These are phyloP conservation scores for Saccharomycopsis synnaedendra DNA, from an alignment of 805 yeast species.

Conservation along the genomic window DNA sequence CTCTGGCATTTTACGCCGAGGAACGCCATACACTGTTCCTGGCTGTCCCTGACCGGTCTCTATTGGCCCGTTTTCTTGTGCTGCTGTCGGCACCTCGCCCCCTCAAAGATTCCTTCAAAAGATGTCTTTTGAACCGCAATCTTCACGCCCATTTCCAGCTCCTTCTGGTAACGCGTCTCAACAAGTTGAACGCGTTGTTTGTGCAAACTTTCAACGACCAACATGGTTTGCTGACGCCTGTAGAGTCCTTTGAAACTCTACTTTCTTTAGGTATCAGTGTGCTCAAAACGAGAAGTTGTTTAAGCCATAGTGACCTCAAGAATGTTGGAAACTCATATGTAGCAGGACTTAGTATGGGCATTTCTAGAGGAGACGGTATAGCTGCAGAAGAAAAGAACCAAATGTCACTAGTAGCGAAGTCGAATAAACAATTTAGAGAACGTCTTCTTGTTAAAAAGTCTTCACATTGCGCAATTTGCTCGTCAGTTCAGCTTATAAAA, in stretches of 20 bases:
- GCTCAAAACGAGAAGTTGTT: conserved; percentile 13
- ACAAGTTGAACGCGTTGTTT: conserved; percentile 12
- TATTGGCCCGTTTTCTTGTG: conserved; percentile 9
- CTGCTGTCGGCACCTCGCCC: conserved; percentile 4
- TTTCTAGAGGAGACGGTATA: no score
- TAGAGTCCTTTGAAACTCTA: conserved; percentile 6
- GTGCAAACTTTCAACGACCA: conserved; percentile 4
- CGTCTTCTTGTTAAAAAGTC: conserved; percentile 10
- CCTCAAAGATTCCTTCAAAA: conserved; percentile 2
- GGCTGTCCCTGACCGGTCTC: not conserved
- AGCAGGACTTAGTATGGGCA: no score
- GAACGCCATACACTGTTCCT: conserved; percentile 5
- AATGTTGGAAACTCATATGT: not conserved
- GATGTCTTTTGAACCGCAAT: conserved; percentile 7
- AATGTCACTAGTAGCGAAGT: not conserved
- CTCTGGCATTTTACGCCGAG: conserved; percentile 5
- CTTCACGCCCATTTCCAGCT: conserved; percentile 9
- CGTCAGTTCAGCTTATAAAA: conserved; percentile 12
- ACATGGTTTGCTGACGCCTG: not conserved
- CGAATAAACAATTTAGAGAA: not conserved
- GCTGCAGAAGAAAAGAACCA: not conserved
- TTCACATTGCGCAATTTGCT: conserved; percentile 13
- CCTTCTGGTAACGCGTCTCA: conserved; percentile 12
- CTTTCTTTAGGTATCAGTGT: conserved; percentile 15
- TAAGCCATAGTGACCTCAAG: conserved; percentile 8